Evolutionary conservation across 2,329 filamentous ascomycete genomes (phyloP).

Genomic region (Elsinoe australis): DNA sequence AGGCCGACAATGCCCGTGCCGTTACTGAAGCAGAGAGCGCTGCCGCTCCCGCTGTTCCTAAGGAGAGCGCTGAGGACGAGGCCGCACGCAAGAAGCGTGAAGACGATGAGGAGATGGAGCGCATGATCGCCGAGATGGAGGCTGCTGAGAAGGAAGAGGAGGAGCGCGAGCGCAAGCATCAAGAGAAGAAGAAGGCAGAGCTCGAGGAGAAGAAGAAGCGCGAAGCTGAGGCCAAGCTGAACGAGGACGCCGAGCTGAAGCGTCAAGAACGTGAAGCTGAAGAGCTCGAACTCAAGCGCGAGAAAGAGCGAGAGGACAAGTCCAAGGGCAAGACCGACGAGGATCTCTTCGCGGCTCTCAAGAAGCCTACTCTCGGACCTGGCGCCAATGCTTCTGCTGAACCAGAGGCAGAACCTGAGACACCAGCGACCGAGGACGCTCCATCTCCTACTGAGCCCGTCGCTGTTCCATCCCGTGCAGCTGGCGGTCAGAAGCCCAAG

Average conservation of each 20-base stretch:
- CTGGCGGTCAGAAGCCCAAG: constrained; percentile 61
- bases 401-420: constrained; percentile 12
- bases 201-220: constrained; percentile 42
- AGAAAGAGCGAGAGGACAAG: constrained; percentile 30
- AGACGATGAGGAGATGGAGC: constrained; percentile 41
- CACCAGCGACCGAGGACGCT: constrained; percentile 17
- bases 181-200: constrained; percentile 62
- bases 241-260: constrained; percentile 48
- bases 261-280: constrained; percentile 44
- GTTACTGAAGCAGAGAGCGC: constrained; percentile 26
- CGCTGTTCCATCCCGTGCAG: constrained; percentile 21
- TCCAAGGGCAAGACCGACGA: constrained; percentile 34
- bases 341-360: constrained; percentile 40
- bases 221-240: constrained; percentile 45
- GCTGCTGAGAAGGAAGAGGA: constrained; percentile 41
- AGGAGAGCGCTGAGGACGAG: constrained; percentile 26
- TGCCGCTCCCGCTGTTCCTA: constrained; percentile 22
- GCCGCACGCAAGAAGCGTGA: constrained; percentile 29
- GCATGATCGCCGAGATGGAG: constrained; percentile 59
- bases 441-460: constrained; percentile 23
- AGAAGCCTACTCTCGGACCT: constrained; percentile 44
- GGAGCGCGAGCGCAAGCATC: constrained; percentile 63
- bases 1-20: constrained; percentile 30
- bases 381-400: constrained; percentile 30
- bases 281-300: constrained; percentile 38